phyloP scores from a whole-genome alignment of 2,329 filamentous ascomycete species.

The Penicillium brevicompactum region DNA sequence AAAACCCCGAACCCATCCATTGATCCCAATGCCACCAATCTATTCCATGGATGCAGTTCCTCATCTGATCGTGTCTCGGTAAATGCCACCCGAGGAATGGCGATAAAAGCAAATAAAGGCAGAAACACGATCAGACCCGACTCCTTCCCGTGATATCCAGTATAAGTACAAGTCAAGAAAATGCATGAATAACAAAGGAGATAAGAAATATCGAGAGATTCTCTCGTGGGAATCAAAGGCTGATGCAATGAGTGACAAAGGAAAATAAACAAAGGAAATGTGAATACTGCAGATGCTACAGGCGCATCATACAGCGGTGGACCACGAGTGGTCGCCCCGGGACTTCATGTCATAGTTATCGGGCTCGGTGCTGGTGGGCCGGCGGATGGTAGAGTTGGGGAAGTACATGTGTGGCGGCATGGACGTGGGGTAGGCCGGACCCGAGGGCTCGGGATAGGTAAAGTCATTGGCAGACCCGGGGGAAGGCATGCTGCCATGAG shows the following conservation, averaged over 20 bases:
- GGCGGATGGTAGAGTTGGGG: conserved; percentile 66
- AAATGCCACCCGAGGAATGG: conserved; percentile 27
- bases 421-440: conserved; percentile 50
- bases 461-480: conserved; percentile 74
- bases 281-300: background rate
- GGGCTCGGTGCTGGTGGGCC: conserved; percentile 75
- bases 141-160: conserved; percentile 14
- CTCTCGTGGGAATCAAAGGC: conserved; percentile 29
- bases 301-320: conserved; percentile 35
- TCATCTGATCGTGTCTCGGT: conserved; percentile 32
- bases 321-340: conserved; percentile 39
- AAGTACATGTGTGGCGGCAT: conserved; percentile 71
- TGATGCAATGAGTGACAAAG: conserved; percentile 28
- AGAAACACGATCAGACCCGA: conserved; percentile 16
- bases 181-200: conserved; percentile 14
- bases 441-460: conserved; percentile 74
- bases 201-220: conserved; percentile 19
- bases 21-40: conserved; percentile 10
- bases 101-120: conserved; percentile 19
- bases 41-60: conserved; percentile 22
- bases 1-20: conserved; percentile 7
- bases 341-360: conserved; percentile 66
- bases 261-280: conserved; percentile 24
- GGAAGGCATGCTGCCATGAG: conserved; percentile 71
- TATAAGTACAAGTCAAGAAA: conserved; percentile 17